phyloP scores from a whole-genome alignment of 768 basidiomycete species.

The Cantharellus cinnabarinus region DNA sequence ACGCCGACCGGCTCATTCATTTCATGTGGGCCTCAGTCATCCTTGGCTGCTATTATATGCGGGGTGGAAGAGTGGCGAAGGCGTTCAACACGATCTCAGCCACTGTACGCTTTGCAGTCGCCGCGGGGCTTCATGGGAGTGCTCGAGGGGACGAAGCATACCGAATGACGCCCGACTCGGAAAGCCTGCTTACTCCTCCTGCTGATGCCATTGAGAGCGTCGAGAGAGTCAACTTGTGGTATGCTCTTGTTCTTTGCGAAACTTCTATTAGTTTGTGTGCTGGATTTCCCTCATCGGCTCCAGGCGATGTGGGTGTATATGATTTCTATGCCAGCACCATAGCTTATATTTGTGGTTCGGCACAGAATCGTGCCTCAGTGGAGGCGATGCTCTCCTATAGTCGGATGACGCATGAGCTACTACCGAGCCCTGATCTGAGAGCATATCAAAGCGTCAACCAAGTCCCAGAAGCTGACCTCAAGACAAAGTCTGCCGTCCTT shows the following conservation, averaged over 20 bases:
- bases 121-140: background rate
- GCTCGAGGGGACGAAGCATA: background rate
- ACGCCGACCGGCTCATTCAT: constrained; percentile 5
- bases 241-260: background rate
- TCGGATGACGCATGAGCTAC: no score
- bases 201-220: background rate
- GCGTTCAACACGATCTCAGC: background rate
- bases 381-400: no score
- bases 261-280: background rate
- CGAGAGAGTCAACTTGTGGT: background rate
- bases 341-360: no score
- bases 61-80: constrained; percentile 3
- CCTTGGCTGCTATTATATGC: constrained; percentile 4
- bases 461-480: no score
- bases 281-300: background rate
- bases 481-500: no score
- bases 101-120: background rate
- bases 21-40: constrained; percentile 5
- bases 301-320: background rate
- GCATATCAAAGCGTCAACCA: no score
- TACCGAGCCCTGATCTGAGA: no score
- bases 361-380: no score
- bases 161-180: background rate
- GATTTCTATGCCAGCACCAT: no score
- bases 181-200: background rate